phyloP scores from a whole-genome alignment of 495 filamentous ascomycete genomes.

The Aspergillus heteromorphus region DNA sequence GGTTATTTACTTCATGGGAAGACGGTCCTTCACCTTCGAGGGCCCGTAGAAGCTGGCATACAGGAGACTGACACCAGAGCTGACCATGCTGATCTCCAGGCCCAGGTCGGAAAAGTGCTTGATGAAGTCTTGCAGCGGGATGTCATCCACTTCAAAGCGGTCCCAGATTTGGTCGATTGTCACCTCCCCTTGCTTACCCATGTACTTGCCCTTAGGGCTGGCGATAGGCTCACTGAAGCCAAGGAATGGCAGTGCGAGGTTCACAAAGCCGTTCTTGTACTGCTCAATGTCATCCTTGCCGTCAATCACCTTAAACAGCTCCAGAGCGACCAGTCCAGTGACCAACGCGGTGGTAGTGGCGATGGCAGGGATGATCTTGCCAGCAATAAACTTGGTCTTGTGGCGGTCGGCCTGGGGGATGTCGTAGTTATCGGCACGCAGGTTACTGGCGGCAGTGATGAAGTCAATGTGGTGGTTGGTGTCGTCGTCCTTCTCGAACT shows the following conservation, averaged over 20 bases:
- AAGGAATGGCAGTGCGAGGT: conserved; percentile 94
- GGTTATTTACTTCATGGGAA: conserved; percentile 57
- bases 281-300: conserved; percentile 92
- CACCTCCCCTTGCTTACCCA: conserved; percentile 66
- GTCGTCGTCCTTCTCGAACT: conserved; percentile 99
- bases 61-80: conserved; percentile 91
- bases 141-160: conserved; percentile 85
- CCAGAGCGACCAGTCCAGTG: conserved; percentile 86
- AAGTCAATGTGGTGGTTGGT: conserved; percentile 99
- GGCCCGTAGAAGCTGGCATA: conserved; percentile 94
- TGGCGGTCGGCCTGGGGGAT: conserved; percentile 88
- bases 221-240: conserved; percentile 95
- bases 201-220: conserved; percentile 86
- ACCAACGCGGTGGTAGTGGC: conserved; percentile 95
- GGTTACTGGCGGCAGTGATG: conserved; percentile 94
- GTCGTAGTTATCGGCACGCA: conserved; percentile 95
- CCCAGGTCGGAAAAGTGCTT: conserved; percentile 75
- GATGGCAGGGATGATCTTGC: conserved; percentile 99
- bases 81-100: conserved; percentile 83
- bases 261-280: conserved; percentile 99
- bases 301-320: conserved; percentile 95
- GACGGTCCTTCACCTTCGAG: conserved; percentile 78
- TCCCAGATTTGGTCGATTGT: conserved; percentile 96
- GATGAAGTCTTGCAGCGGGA: conserved; percentile 79
- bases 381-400: conserved; percentile 99